phyloP scores from a whole-genome alignment of 768 basidiomycete species.

The Hebeloma cylindrosporum region DNA sequence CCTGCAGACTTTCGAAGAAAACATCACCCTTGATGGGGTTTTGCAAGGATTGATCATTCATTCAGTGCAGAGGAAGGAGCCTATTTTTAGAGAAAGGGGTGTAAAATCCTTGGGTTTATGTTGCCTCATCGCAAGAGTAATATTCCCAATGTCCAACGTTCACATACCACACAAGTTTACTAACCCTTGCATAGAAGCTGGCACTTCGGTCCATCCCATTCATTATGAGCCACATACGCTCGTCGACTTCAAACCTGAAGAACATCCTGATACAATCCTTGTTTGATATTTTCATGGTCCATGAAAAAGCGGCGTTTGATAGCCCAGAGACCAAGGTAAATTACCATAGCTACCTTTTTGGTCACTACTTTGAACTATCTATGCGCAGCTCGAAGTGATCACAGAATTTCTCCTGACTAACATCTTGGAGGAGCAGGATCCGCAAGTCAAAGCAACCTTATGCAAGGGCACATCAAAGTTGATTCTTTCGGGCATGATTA shows the following conservation, averaged over 20 bases:
- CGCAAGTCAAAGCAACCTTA: conserved; percentile 62
- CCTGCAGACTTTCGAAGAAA: conserved; percentile 61
- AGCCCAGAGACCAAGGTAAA: conserved; percentile 29
- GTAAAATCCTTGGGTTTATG: conserved; percentile 71
- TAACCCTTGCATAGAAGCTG: conserved; percentile 23
- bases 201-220: conserved; percentile 50
- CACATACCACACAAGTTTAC: background rate
- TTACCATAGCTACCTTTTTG: background rate
- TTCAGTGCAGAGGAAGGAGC: conserved; percentile 75
- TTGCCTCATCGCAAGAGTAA: conserved; percentile 70
- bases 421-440: conserved; percentile 48
- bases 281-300: conserved; percentile 86
- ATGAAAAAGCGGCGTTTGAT: conserved; percentile 57
- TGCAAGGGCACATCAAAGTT: conserved; percentile 87
- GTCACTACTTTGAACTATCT: background rate
- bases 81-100: conserved; percentile 59
- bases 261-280: conserved; percentile 73
- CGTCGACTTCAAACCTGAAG: conserved; percentile 63
- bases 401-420: conserved; percentile 35
- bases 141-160: conserved; percentile 4
- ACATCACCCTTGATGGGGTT: conserved; percentile 71
- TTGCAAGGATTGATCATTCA: conserved; percentile 85
- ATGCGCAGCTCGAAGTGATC: conserved; percentile 22
- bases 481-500: conserved; percentile 71
- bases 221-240: conserved; percentile 61